These are phyloP conservation scores for Clitopilus hobsonii DNA, from an alignment of 768 basidiomycete genomes.

Conservation along the genomic window DNA sequence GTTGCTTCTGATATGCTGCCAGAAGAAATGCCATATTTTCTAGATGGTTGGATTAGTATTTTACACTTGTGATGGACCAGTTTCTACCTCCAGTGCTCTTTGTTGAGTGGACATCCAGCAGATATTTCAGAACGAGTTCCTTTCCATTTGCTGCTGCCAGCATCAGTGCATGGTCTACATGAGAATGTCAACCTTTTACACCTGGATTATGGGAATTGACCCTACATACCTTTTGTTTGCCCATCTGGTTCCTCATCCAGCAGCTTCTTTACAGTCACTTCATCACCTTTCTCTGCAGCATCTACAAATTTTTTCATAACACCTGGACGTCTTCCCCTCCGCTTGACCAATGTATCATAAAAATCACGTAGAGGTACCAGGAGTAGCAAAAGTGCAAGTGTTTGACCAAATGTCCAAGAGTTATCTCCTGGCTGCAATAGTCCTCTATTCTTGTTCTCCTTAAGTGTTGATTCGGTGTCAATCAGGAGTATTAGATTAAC, in stretches of 20 bases:
- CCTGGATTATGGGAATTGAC: too few relatives aligned
- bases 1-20: too few relatives aligned
- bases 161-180: too few relatives aligned
- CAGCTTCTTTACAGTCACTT: background rate
- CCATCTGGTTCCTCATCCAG: background rate
- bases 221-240: background rate
- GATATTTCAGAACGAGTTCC: too few relatives aligned
- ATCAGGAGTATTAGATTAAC: background rate
- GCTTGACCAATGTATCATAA: background rate
- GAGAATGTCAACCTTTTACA: too few relatives aligned
- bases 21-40: too few relatives aligned
- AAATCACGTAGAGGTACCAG: conserved; percentile 5
- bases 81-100: too few relatives aligned
- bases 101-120: too few relatives aligned
- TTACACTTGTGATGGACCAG: too few relatives aligned
- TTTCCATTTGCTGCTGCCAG: too few relatives aligned
- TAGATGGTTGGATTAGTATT: too few relatives aligned
- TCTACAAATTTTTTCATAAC: background rate
- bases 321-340: background rate
- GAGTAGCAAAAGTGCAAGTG: conserved; percentile 4
- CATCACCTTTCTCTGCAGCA: background rate
- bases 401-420: conserved; percentile 6
- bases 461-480: background rate
- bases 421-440: background rate
- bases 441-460: background rate